Evolutionary conservation across 179 eudicot genomes (phyloP).

Genomic region (Kewa caespitosa): DNA sequence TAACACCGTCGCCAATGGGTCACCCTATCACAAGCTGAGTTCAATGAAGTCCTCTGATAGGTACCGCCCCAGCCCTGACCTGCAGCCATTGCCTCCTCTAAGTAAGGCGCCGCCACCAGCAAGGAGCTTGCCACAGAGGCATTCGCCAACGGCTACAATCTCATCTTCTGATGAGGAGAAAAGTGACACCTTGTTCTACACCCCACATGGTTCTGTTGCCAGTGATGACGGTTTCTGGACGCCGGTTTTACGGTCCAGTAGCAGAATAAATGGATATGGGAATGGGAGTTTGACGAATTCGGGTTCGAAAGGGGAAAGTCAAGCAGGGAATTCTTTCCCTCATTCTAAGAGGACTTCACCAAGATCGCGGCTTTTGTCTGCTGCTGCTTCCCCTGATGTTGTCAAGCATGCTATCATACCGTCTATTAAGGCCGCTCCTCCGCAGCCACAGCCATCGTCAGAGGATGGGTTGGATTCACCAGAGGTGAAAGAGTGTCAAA

Average conservation of each 20-base stretch:
- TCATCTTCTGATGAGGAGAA: slow-evolving; percentile 76
- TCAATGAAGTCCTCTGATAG: slow-evolving; percentile 49
- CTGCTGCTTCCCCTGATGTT: slow-evolving; percentile 51
- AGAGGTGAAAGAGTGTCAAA: slow-evolving; percentile 18
- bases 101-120: slow-evolving; percentile 30
- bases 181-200: slow-evolving; percentile 55
- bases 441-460: slow-evolving; percentile 31
- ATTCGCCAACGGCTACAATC: slow-evolving; percentile 55
- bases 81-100: slow-evolving; percentile 88
- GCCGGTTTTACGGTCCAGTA: slow-evolving; percentile 32
- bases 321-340: slow-evolving; percentile 33
- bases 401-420: slow-evolving; percentile 56
- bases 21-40: slow-evolving; percentile 73
- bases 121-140: slow-evolving; percentile 33
- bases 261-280: slow-evolving; percentile 25
- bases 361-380: slow-evolving; percentile 48
- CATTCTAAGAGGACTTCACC: slow-evolving; percentile 81
- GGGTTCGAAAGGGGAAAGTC: slow-evolving; percentile 20
- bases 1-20: slow-evolving; percentile 40
- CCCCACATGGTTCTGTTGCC: slow-evolving; percentile 68
- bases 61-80: slow-evolving; percentile 90
- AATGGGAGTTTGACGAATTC: slow-evolving; percentile 1
- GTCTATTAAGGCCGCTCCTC: slow-evolving; percentile 47
- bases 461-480: slow-evolving; percentile 3
- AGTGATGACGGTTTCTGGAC: slow-evolving; percentile 59